Evolutionary conservation across 2,329 filamentous ascomycete species (phyloP), one percentile per base, ranked within the genome.

Genomic region (Verticillium longisporum): DNA sequence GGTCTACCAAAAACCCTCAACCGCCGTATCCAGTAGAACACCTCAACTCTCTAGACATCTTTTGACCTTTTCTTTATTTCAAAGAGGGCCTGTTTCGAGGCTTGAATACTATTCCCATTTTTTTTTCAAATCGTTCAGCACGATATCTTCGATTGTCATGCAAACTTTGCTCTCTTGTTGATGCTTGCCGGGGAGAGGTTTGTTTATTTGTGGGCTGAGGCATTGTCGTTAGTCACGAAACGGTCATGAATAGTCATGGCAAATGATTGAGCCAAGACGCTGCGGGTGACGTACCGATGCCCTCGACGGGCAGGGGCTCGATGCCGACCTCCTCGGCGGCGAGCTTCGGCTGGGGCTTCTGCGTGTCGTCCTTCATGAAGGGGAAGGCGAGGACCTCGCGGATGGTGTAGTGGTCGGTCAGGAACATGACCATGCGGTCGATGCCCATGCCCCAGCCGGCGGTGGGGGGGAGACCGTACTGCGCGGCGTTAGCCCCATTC

Each of bases 361-460:
- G 72, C 65, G 82, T 78, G 70, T 94, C 90, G 58, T 94, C 90
- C 86, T 96, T 97, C 91, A 99, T 97, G 79, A 97, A 94, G 11
- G 95, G 95, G 86, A 99, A 99, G 9, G 94, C 88, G 65, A 98
- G 79, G 3, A 98, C 94, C 78, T 99, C 95, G 78, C 95, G 93
- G 75, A 99, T 99, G 68, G 86, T 91, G 59, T 66, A 95, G 79
- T 97, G 91, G 77, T 98, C 87, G 57, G 94, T 97, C 75, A 98
- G 79, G 84, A 96, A 96, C 92, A 96, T 96, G 74, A 92, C 90
- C 75, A 96, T 79, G 63, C 94, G 88, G 79, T 98, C 93, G 67
- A 97, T 95, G 66, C 95, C 95, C 85, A 98, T 91, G 67, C 93
- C 95, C 89, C 91, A 99, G 57, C 95, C 95, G 74, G 91, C 95